phyloP scores from a whole-genome alignment of 805 yeast species.

The Yamadazyma laniorum region DNA sequence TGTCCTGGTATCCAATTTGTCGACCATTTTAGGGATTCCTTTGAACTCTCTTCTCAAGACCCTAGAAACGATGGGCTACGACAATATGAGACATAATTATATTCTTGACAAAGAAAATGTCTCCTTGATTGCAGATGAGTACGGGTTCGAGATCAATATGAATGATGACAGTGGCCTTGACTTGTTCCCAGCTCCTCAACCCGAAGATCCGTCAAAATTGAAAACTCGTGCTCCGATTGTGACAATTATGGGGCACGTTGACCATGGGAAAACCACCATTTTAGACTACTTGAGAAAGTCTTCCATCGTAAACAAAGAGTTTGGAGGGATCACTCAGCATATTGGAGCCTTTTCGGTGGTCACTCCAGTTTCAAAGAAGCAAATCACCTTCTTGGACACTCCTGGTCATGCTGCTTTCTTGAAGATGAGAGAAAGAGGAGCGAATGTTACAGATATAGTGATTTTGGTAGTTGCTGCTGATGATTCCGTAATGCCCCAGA shows the following conservation, averaged over 20 bases:
- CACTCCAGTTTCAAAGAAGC: conserved; percentile 71
- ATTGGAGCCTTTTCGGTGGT: conserved; percentile 93
- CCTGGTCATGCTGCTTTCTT: conserved; percentile 98
- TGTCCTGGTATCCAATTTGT: conserved; percentile 74
- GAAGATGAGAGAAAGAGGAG: conserved; percentile 96
- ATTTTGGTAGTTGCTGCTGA: conserved; percentile 94
- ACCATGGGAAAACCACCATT: conserved; percentile 96
- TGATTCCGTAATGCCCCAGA: conserved; percentile 97
- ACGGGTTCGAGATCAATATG: conserved; percentile 60
- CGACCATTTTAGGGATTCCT: conserved; percentile 67
- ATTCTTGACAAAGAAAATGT: conserved; percentile 87
- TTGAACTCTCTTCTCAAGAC: conserved; percentile 57
- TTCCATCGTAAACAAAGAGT: conserved; percentile 77
- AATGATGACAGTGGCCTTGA: conserved; percentile 61
- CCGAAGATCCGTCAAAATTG: conserved; percentile 27
- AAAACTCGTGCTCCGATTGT: conserved; percentile 88
- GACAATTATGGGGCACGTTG: conserved; percentile 98
- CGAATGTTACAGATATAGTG: conserved; percentile 88
- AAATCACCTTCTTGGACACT: conserved; percentile 88
- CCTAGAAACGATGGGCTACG: conserved; percentile 70
- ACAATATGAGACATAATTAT: conserved; percentile 65
- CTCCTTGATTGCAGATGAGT: conserved; percentile 82
- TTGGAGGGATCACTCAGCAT: conserved; percentile 97
- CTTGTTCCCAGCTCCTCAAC: conserved; percentile 53
- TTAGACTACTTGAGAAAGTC: conserved; percentile 84